phyloP scores from a whole-genome alignment of 768 basidiomycete species.

The Suillus paluster region DNA sequence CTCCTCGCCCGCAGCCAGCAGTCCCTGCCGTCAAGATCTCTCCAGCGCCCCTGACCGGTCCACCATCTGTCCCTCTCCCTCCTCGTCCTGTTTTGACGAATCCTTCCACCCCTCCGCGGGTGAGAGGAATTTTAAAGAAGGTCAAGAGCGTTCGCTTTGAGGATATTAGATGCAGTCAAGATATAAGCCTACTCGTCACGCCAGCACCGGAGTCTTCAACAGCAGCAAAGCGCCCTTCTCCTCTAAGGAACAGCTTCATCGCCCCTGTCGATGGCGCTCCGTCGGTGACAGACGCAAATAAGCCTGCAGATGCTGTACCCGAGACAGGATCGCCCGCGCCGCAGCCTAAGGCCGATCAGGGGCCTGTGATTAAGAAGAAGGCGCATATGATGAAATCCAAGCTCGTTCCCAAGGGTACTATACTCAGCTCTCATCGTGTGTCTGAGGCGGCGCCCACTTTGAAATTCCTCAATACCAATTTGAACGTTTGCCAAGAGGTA shows the following conservation, averaged over 20 bases:
- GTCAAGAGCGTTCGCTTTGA: constrained; percentile 45
- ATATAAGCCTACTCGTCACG: neutral
- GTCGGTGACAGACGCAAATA: neutral
- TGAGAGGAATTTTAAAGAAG: constrained; percentile 44
- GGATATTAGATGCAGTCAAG: constrained; percentile 17
- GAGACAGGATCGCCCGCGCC: neutral
- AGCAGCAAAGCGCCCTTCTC: constrained; percentile 11
- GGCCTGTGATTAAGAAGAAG: constrained; percentile 4
- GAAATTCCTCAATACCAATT: constrained; percentile 5
- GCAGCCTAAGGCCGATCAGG: neutral
- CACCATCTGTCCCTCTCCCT: constrained; percentile 25
- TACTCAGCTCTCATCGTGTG: constrained; percentile 12
- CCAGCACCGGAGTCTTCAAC: constrained; percentile 2
- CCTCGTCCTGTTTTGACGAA: constrained; percentile 27
- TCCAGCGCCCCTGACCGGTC: constrained; percentile 10
- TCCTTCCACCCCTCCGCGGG: constrained; percentile 32
- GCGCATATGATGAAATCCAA: constrained; percentile 20
- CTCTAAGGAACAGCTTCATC: constrained; percentile 10
- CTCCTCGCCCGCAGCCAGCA: constrained; percentile 22
- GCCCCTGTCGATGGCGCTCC: constrained; percentile 2
- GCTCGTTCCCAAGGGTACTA: constrained; percentile 16
- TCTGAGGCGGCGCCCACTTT: constrained; percentile 10
- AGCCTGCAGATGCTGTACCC: neutral
- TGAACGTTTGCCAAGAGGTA: constrained; percentile 6
- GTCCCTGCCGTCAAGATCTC: neutral